A percentile compares a stretch with the other conserved stretches of the same genome.
These are phyloP conservation scores for Serendipita sp. DNA, from an alignment of 768 basidiomycete species.

Conservation along the genomic window DNA sequence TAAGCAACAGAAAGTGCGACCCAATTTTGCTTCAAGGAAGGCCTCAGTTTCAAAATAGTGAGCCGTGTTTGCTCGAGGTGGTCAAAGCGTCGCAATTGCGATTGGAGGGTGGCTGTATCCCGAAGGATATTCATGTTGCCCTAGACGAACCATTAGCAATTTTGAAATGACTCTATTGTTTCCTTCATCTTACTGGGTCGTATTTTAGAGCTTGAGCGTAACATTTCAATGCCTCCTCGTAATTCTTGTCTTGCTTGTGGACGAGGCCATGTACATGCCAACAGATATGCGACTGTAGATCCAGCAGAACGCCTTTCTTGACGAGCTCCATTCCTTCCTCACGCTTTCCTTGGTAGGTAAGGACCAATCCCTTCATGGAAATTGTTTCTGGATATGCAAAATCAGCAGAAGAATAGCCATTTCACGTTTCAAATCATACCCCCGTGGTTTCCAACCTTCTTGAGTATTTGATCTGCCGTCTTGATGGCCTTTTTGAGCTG, in stretches of 20 bases:
- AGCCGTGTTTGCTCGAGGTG: conserved; percentile 67
- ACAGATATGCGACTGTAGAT: conserved; percentile 80
- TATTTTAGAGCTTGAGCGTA: conserved; percentile 78
- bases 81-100: conserved; percentile 70
- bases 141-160: conserved; percentile 23
- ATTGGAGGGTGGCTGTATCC: conserved; percentile 76
- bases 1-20: conserved; percentile 75
- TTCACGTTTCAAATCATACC: conserved; percentile 39
- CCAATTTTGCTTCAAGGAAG: conserved; percentile 79
- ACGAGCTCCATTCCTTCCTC: conserved; percentile 72
- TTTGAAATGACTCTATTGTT: neutral
- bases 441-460: conserved; percentile 91
- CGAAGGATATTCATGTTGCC: conserved; percentile 88
- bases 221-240: conserved; percentile 83
- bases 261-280: conserved; percentile 98
- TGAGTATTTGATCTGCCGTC: conserved; percentile 82
- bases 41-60: conserved; percentile 61
- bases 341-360: conserved; percentile 60
- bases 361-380: conserved; percentile 88
- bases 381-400: conserved; percentile 50
- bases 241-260: conserved; percentile 87
- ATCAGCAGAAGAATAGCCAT: neutral
- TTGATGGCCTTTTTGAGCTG: conserved; percentile 82
- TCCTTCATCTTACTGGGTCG: conserved; percentile 50
- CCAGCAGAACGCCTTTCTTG: conserved; percentile 65